A percentile compares a stretch with the other conserved stretches of the same genome.
These are phyloP conservation scores for Paramecium caudatum DNA, from an alignment of 73 alveolate genomes.

Conservation along the genomic window DNA sequence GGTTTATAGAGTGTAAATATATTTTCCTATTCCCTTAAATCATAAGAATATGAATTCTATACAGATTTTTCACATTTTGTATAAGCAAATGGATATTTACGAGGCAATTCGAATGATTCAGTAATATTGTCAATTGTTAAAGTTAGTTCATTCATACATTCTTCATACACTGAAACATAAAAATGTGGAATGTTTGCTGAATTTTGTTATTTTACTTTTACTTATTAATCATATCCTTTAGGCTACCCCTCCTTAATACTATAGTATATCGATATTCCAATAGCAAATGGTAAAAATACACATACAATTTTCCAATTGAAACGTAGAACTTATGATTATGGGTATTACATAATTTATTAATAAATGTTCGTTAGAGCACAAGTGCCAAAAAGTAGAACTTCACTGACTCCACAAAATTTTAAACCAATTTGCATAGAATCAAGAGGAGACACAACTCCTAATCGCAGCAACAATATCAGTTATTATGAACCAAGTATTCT, in stretches of 20 bases:
- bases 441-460: constrained; percentile 21
- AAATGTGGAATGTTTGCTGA: constrained; percentile 2
- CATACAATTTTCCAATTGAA: background rate
- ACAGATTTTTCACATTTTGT: constrained; percentile 42
- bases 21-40: background rate
- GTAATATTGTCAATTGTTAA: background rate
- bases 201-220: background rate
- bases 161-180: constrained; percentile 12
- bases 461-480: constrained; percentile 24
- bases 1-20: background rate
- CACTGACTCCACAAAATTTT: constrained; percentile 37
- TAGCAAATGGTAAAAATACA: background rate
- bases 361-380: constrained; percentile 59
- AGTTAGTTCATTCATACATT: constrained; percentile 14
- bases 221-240: background rate
- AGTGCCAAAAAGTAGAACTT: constrained; percentile 40
- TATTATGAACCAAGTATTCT: constrained; percentile 49
- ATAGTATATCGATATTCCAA: background rate
- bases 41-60: background rate
- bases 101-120: background rate
- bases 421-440: constrained; percentile 50
- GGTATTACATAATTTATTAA: constrained; percentile 3
- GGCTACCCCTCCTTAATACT: background rate
- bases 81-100: constrained; percentile 28
- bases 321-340: no score